These are phyloP conservation scores for Dictyophora rubrovolvata DNA, from an alignment of 768 basidiomycete species.

Conservation along the genomic window DNA sequence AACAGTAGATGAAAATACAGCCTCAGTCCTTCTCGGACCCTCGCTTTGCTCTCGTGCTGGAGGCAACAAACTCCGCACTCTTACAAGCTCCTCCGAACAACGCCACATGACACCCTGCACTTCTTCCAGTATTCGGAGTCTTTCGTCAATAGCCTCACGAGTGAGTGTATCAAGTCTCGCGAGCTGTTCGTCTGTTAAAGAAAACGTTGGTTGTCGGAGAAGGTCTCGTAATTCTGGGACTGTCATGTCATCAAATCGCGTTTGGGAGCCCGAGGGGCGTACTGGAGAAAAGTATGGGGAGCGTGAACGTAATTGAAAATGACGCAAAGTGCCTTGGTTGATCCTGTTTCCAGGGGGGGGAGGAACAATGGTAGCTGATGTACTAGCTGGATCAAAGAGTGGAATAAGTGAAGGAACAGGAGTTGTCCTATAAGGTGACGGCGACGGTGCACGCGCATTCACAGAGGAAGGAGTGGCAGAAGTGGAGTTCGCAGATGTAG, in stretches of 20 bases:
- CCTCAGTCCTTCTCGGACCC: neutral
- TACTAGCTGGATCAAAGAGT: constrained; percentile 7
- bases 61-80: constrained; percentile 65
- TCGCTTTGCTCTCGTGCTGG: constrained; percentile 16
- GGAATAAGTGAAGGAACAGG: constrained; percentile 7
- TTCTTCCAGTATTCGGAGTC: constrained; percentile 66
- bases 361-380: constrained; percentile 8
- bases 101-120: constrained; percentile 65
- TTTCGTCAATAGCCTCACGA: constrained; percentile 76
- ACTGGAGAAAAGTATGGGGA: neutral
- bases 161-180: constrained; percentile 55
- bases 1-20: neutral
- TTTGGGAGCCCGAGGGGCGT: constrained; percentile 2
- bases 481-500: neutral
- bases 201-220: constrained; percentile 29
- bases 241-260: neutral
- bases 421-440: neutral
- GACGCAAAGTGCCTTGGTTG: neutral
- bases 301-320: neutral
- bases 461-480: neutral
- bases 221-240: neutral
- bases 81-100: constrained; percentile 70
- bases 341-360: constrained; percentile 3
- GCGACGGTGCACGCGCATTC: neutral
- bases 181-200: constrained; percentile 53